Percentiles rank a stretch among this genome's conserved stretches.
Evolutionary conservation across 108 stramenopile genomes (phyloP).

Genomic region (Nitzschia sp.): DNA sequence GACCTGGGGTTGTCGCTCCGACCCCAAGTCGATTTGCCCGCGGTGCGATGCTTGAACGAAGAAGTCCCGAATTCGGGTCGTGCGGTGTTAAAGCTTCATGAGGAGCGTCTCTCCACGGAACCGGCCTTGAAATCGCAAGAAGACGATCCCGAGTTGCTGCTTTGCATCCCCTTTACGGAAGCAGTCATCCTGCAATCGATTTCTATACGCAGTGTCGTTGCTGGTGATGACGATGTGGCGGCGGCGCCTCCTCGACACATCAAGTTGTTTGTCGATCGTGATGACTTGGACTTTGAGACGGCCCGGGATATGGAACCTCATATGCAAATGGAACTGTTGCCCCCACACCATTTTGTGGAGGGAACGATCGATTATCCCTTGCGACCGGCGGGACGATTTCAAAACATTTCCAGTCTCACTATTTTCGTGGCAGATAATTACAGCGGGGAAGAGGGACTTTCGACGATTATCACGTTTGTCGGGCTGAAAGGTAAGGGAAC

Average conservation of each 20-base stretch:
- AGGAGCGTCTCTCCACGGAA: conserved; percentile 58
- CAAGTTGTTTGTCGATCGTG: conserved; percentile 68
- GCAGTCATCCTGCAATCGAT: conserved; percentile 67
- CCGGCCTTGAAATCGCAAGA: conserved; percentile 67
- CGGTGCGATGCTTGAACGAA: conserved; percentile 81
- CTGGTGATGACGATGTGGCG: neutral
- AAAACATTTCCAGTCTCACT: conserved; percentile 70
- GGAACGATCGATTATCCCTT: conserved; percentile 85
- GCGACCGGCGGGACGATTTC: conserved; percentile 83
- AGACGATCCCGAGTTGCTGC: conserved; percentile 79
- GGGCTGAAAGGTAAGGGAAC: conserved; percentile 88
- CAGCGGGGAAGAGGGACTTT: conserved; percentile 47
- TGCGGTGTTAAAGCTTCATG: conserved; percentile 72
- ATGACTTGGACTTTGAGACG: conserved; percentile 84
- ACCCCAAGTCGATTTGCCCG: conserved; percentile 63
- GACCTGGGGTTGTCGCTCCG: conserved; percentile 73
- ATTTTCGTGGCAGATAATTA: conserved; percentile 80
- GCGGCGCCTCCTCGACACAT: conserved; percentile 57
- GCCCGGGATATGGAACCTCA: conserved; percentile 70
- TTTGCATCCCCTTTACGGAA: conserved; percentile 80
- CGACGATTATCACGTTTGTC: conserved; percentile 77
- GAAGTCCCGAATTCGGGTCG: conserved; percentile 50
- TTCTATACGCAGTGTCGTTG: conserved; percentile 35
- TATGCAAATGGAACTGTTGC: conserved; percentile 53
- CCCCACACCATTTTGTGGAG: conserved; percentile 67